Percentiles rank a stretch among this genome's conserved stretches.
Conservation (phyloP, 208 protist species). For the Trypanosoma theileri region DNA sequence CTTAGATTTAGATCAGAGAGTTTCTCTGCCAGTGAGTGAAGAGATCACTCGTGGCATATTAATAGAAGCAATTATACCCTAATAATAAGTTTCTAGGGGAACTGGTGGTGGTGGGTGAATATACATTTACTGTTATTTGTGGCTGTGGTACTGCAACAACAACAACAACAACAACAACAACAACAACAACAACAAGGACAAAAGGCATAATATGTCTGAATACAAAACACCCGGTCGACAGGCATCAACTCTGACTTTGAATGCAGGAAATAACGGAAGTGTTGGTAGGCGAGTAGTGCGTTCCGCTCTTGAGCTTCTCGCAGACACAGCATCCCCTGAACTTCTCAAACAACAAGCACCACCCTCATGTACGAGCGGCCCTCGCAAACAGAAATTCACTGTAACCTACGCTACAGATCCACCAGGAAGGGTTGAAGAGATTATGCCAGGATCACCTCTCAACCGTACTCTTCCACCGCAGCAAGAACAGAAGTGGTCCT, state of each 20-base stretch:
- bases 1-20: background rate
- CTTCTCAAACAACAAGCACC: constrained; percentile 14
- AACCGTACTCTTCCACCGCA: background rate
- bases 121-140: no score
- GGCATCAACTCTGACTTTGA: background rate
- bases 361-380: background rate
- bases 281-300: constrained; percentile 60
- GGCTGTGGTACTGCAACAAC: no score
- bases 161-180: no score
- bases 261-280: constrained; percentile 25
- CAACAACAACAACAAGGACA: no score
- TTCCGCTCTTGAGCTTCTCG: constrained; percentile 68
- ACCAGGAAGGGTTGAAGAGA: background rate
- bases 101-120: no score
- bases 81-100: no score
- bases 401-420: constrained; percentile 48
- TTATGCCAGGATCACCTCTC: background rate
- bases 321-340: constrained; percentile 61
- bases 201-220: constrained; percentile 9
- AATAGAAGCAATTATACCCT: background rate
- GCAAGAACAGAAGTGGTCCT: background rate
- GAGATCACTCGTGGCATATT: background rate
- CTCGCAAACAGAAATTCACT: constrained; percentile 29
- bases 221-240: constrained; percentile 25
- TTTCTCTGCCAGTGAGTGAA: background rate